Percentiles rank a stretch among this genome's conserved stretches.
These are phyloP conservation scores for Eucommia ulmoides DNA, from an alignment of 257 asterid species.

Conservation along the genomic window DNA sequence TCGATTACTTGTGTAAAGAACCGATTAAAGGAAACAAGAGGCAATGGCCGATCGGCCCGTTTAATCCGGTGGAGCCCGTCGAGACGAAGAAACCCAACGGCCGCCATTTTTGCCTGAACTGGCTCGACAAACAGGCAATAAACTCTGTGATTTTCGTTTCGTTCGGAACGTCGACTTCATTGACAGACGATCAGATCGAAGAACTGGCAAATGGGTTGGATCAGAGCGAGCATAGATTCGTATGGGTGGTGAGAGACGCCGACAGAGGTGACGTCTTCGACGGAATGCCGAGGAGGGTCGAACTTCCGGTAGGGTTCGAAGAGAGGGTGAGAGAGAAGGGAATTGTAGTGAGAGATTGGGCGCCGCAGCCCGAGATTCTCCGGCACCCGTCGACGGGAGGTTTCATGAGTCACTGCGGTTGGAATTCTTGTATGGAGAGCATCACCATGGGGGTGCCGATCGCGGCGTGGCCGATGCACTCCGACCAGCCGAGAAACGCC, in stretches of 20 bases:
- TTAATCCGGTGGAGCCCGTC: neutral
- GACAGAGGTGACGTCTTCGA: neutral
- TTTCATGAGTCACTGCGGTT: too few species aligned
- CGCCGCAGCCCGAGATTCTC: neutral
- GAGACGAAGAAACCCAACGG: neutral
- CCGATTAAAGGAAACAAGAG: neutral
- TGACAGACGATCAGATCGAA: neutral
- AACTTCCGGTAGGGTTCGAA: too few species aligned
- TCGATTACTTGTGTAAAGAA: neutral
- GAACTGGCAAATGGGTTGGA: neutral
- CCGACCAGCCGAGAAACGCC: neutral
- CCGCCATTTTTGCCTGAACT: too few species aligned
- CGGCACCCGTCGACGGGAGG: neutral
- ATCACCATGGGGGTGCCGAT: neutral
- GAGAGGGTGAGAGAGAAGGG: neutral
- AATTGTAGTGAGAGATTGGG: neutral
- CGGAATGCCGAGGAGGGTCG: neutral
- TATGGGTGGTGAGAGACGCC: neutral
- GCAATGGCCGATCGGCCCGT: neutral
- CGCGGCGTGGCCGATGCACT: neutral
- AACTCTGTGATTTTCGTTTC: neutral
- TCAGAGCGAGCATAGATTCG: neutral
- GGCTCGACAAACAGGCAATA: neutral
- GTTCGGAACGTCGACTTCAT: neutral
- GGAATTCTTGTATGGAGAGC: too few species aligned